A percentile compares a stretch with the other conserved stretches of the same genome.
phyloP scores from a whole-genome alignment of 805 yeast genomes.

The Candida incommunis region DNA sequence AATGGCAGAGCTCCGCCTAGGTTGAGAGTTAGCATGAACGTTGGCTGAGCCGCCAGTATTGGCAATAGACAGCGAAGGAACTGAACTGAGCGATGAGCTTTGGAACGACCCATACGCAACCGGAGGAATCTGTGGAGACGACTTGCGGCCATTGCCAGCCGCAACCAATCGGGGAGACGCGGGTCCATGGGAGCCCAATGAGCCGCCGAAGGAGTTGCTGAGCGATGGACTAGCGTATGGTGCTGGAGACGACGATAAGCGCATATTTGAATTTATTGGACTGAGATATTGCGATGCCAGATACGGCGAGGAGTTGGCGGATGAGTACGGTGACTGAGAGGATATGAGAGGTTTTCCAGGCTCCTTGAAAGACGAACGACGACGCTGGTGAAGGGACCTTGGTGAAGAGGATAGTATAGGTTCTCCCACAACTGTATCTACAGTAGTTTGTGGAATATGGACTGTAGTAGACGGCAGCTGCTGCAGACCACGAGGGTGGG shows the following conservation, averaged over 20 bases:
- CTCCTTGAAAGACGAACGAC: constrained; percentile 1
- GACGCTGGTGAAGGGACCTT: neutral
- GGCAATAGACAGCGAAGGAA: constrained; percentile 2
- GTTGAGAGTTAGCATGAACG: neutral
- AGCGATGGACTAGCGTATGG: neutral
- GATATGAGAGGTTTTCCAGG: constrained; percentile 1
- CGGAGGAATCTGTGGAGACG: neutral
- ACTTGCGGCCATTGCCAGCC: neutral
- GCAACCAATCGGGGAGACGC: neutral
- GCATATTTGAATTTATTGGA: neutral
- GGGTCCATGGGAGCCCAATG: neutral
- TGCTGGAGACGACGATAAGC: neutral
- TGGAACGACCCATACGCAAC: constrained; percentile 2
- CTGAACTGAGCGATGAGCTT: constrained; percentile 1
- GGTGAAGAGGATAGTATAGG: neutral
- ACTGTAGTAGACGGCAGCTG: neutral
- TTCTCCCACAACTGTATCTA: neutral
- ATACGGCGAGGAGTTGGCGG: neutral
- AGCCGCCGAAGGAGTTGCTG: neutral
- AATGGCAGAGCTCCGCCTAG: neutral
- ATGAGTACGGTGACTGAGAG: neutral
- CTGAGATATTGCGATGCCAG: neutral
- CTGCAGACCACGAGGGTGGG: neutral
- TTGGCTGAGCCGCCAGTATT: neutral
- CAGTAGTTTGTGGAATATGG: neutral